A percentile compares a stretch with the other conserved stretches of the same genome.
Evolutionary conservation across 225 moss, liverwort and hornwort species (phyloP).

Genomic region (Bryum argenteum): DNA sequence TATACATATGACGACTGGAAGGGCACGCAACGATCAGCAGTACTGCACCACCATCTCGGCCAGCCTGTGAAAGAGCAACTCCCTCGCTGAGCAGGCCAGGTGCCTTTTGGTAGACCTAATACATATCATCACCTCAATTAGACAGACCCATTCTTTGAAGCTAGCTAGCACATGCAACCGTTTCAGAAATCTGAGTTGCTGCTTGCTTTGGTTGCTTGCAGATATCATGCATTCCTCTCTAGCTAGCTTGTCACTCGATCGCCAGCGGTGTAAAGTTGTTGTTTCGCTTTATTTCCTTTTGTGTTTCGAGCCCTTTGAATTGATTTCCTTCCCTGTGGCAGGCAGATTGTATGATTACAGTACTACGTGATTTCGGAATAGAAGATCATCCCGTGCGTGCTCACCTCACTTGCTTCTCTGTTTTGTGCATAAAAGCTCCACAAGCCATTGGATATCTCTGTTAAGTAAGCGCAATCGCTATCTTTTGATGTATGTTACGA

Average conservation of each 20-base stretch:
- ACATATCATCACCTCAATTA: neutral
- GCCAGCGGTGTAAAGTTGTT: neutral
- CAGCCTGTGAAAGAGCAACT: too few relatives aligned
- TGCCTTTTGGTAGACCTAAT: neutral
- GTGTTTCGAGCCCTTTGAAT: neutral
- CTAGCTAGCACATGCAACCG: neutral
- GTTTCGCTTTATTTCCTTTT: neutral
- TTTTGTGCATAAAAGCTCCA: too few relatives aligned
- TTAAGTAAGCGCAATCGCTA: too few relatives aligned
- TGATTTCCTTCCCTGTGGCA: too few relatives aligned
- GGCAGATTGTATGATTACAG: too few relatives aligned
- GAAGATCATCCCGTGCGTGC: too few relatives aligned
- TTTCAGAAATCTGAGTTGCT: conserved; percentile 1
- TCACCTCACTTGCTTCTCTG: too few relatives aligned
- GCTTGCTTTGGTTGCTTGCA: neutral
- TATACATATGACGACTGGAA: neutral
- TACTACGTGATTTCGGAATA: too few relatives aligned
- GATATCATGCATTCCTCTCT: neutral
- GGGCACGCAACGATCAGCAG: neutral
- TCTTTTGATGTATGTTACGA: too few relatives aligned
- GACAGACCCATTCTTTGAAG: neutral
- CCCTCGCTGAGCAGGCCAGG: neutral
- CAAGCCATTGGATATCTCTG: too few relatives aligned
- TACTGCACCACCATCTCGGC: too few relatives aligned
- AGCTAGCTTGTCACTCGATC: neutral